These are phyloP conservation scores for Aspergillus quadricinctus DNA, from an alignment of 2,329 filamentous ascomycete species.

Conservation along the genomic window DNA sequence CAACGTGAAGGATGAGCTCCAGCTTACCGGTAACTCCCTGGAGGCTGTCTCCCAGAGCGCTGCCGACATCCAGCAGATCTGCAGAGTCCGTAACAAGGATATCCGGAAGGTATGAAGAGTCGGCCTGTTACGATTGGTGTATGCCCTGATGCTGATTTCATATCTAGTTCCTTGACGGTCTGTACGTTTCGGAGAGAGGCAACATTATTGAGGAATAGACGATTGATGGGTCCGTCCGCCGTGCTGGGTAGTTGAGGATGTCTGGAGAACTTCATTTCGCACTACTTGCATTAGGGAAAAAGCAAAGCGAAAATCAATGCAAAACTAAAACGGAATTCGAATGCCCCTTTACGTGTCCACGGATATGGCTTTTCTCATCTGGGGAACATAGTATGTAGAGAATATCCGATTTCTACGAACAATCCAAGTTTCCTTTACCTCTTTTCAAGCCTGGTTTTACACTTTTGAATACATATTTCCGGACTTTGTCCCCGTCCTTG, in stretches of 20 bases:
- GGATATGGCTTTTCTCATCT: constrained; percentile 25
- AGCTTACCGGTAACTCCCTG: constrained; percentile 88
- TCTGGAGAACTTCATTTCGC: constrained; percentile 37
- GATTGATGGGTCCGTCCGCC: constrained; percentile 26
- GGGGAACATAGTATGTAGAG: constrained; percentile 27
- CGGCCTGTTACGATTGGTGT: not conserved
- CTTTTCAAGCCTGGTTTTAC: not conserved
- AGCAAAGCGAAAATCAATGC: constrained; percentile 31
- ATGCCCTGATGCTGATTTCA: constrained; percentile 5
- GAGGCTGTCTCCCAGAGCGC: constrained; percentile 97
- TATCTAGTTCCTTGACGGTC: constrained; percentile 91
- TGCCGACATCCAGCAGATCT: constrained; percentile 99
- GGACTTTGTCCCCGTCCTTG: not conserved
- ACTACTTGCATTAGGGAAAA: constrained; percentile 37
- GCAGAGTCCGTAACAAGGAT: constrained; percentile 99
- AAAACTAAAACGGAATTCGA: constrained; percentile 31
- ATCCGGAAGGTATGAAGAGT: constrained; percentile 79
- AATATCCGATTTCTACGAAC: constrained; percentile 14
- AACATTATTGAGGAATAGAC: constrained; percentile 70
- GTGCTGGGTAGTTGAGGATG: constrained; percentile 32
- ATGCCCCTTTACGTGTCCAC: constrained; percentile 20
- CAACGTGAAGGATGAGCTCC: constrained; percentile 95
- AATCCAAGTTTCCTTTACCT: constrained; percentile 15
- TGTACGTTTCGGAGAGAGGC: constrained; percentile 98
- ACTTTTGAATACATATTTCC: not conserved